Conservation (phyloP, 192 early-diverging fungal species). For the Linnemannia elongata region DNA sequence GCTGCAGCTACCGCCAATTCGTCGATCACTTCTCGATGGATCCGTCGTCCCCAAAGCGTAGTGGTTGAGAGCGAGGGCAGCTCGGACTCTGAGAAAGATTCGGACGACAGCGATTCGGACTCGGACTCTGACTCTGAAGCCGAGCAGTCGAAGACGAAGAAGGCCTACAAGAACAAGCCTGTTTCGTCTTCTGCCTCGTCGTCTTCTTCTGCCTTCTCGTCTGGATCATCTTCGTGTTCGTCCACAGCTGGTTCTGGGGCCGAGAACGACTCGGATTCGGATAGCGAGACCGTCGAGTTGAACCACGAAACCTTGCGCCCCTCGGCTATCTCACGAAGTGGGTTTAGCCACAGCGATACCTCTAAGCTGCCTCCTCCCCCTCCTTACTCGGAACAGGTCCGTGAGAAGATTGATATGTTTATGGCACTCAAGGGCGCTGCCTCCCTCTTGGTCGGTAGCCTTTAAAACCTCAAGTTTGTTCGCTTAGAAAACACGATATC, state of each 20-base stretch:
- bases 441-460: slow-evolving; percentile 39
- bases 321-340: background rate
- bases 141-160: background rate
- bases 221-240: background rate
- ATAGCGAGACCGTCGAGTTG: slow-evolving; percentile 30
- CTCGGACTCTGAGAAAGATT: background rate
- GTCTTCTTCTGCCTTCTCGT: background rate
- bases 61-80: slow-evolving; percentile 2
- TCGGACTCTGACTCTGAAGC: slow-evolving; percentile 16
- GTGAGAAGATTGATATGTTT: slow-evolving; percentile 56
- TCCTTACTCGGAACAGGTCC: slow-evolving; percentile 29
- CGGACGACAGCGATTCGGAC: slow-evolving; percentile 5
- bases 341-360: background rate
- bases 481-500: background rate
- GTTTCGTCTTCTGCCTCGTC: background rate
- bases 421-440: slow-evolving; percentile 50
- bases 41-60: slow-evolving; percentile 5
- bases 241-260: slow-evolving; percentile 3
- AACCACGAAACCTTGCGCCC: slow-evolving; percentile 36
- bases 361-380: slow-evolving; percentile 12
- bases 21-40: slow-evolving; percentile 4
- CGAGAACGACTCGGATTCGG: slow-evolving; percentile 1
- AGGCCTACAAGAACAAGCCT: background rate
- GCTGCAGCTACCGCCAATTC: background rate
- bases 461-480: slow-evolving; percentile 16